Conservation (phyloP, 2,329 filamentous ascomycete species). For the Fusarium tanahbumbuense region DNA sequence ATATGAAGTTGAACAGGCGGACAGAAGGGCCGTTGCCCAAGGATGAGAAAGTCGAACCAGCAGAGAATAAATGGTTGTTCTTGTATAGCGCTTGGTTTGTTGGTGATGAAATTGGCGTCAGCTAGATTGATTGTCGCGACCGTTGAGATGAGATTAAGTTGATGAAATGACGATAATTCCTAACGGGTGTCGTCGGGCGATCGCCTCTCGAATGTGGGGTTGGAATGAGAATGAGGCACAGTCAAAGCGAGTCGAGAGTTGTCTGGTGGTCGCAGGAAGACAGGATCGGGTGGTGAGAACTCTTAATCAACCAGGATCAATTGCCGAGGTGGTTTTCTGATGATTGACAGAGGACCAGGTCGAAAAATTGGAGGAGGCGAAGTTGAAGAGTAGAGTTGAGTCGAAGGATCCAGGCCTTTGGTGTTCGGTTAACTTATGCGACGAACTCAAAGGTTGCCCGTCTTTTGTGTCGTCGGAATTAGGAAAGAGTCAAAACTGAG, state of each 20-base stretch:
- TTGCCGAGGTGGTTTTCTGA: neutral
- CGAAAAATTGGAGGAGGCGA: conserved; percentile 29
- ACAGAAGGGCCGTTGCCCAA: conserved; percentile 15
- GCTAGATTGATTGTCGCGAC: conserved; percentile 3
- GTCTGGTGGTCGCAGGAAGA: neutral
- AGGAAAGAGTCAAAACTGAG: neutral
- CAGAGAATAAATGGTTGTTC: neutral
- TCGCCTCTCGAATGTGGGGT: conserved; percentile 31
- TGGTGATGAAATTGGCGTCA: neutral
- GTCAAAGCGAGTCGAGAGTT: conserved; percentile 4
- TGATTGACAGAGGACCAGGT: neutral
- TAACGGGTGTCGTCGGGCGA: conserved; percentile 33
- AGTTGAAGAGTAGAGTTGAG: conserved; percentile 14
- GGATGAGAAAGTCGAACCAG: neutral
- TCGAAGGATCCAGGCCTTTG: conserved; percentile 16
- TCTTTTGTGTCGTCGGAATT: neutral
- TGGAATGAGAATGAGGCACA: conserved; percentile 34
- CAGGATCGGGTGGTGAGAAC: neutral
- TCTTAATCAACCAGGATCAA: neutral
- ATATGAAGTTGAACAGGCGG: conserved; percentile 1
- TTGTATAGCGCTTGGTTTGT: neutral
- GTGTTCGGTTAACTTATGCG: conserved; percentile 7
- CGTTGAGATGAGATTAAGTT: conserved; percentile 17
- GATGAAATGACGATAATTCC: conserved; percentile 11
- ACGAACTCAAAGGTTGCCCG: conserved; percentile 2